A percentile compares a stretch with the other conserved stretches of the same genome.
Conservation (phyloP, 139 green algal species). For the Closterium sp. region DNA sequence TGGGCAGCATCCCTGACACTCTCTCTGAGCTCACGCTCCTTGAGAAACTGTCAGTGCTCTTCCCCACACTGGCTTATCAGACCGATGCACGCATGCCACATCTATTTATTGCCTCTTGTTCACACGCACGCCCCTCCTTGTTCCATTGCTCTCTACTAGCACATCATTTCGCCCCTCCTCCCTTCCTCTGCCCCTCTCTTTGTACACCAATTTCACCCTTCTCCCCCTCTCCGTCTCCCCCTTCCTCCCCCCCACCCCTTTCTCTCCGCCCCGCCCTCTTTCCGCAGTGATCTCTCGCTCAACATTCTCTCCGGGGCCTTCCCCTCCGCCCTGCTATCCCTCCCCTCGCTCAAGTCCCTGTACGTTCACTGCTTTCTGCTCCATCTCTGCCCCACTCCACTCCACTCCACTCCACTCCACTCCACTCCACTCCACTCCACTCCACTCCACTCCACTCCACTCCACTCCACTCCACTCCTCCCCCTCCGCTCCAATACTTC, state of each 20-base stretch:
- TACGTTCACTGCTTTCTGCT: neutral
- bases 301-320: neutral
- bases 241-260: neutral
- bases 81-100: too few species aligned
- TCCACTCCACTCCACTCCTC: neutral
- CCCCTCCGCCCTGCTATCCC: conserved; percentile 9
- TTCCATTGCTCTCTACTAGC: too few species aligned
- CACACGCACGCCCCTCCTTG: too few species aligned
- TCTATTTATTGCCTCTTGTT: neutral
- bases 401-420: neutral
- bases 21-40: neutral
- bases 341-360: neutral
- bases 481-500: too few species aligned
- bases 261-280: neutral
- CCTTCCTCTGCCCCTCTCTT: too few species aligned
- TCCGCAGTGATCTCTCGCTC: conserved; percentile 3
- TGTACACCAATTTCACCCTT: neutral
- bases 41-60: neutral
- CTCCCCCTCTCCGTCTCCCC: neutral
- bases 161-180: too few species aligned
- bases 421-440: too few species aligned
- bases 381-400: too few species aligned
- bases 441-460: too few species aligned
- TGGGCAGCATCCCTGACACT: neutral
- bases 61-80: too few species aligned